A percentile compares a stretch with the other conserved stretches of the same genome.
These are phyloP conservation scores for Boehmeria nivea DNA, from an alignment of 306 rosid species.

Conservation along the genomic window DNA sequence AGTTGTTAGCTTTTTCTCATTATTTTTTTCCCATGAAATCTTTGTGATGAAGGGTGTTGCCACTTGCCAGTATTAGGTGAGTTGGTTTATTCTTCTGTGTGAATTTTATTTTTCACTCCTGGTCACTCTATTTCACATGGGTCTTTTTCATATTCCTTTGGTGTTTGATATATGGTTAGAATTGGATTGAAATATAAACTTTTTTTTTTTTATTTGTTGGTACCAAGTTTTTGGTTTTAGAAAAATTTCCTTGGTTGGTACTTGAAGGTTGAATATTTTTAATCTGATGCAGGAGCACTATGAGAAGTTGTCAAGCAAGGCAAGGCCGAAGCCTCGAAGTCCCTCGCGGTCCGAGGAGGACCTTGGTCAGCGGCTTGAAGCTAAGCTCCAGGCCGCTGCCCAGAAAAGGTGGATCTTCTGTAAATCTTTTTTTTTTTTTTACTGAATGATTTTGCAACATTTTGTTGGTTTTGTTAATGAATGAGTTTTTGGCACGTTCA, in stretches of 20 bases:
- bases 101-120: constrained; percentile 17
- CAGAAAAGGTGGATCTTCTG: constrained; percentile 61
- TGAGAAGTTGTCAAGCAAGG: constrained; percentile 76
- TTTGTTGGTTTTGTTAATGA: not conserved
- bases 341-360: constrained; percentile 66
- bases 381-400: constrained; percentile 91
- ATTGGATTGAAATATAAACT: not conserved
- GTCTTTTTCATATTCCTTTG: constrained; percentile 1
- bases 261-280: constrained; percentile 13
- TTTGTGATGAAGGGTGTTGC: constrained; percentile 10
- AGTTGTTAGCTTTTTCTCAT: not conserved
- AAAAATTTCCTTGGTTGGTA: not conserved
- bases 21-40: not conserved
- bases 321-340: constrained; percentile 80
- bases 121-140: constrained; percentile 19
- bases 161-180: not conserved
- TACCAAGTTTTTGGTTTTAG: not conserved
- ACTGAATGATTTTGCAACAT: not conserved
- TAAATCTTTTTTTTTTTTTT: no score
- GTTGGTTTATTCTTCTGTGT: constrained; percentile 18
- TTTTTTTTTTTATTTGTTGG: not conserved
- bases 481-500: not conserved
- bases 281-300: constrained; percentile 54
- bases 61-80: constrained; percentile 36
- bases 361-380: constrained; percentile 79